Conservation (phyloP, 2,329 filamentous ascomycete genomes). For the Diaporthe vaccinii region DNA sequence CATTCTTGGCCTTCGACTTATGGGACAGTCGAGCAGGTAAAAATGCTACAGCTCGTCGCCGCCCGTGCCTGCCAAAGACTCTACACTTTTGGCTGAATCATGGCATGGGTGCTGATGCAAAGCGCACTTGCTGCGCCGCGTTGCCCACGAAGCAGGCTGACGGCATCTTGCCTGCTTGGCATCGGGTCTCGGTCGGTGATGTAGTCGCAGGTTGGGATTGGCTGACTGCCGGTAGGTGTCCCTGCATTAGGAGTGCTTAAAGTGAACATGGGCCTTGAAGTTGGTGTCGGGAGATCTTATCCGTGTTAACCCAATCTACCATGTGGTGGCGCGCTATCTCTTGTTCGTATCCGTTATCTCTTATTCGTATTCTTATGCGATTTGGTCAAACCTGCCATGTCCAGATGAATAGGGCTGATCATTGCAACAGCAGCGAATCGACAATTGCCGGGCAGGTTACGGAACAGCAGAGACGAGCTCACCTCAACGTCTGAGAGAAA, state of each 20-base stretch:
- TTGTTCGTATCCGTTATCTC: constrained; percentile 32
- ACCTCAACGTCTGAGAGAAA: neutral
- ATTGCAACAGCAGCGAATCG: neutral
- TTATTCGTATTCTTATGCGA: constrained; percentile 39
- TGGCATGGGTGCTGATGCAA: neutral
- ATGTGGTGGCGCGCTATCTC: neutral
- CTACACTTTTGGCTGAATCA: neutral
- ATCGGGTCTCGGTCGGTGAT: neutral
- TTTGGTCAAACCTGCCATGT: too few relatives aligned
- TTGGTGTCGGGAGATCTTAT: neutral
- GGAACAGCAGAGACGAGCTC: neutral
- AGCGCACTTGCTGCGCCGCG: neutral
- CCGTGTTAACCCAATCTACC: neutral
- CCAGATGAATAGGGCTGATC: neutral
- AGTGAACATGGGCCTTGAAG: neutral
- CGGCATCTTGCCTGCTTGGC: neutral
- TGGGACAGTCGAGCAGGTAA: neutral
- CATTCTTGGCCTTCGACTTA: neutral
- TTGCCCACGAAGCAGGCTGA: neutral
- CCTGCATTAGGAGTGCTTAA: constrained; percentile 24
- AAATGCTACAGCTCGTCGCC: neutral
- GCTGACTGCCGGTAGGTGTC: neutral
- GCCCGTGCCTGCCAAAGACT: neutral
- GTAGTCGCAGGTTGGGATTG: neutral
- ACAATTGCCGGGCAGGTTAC: neutral